These are phyloP conservation scores for Penicillium vulpinum DNA, from an alignment of 2,329 filamentous ascomycete genomes.

Conservation along the genomic window DNA sequence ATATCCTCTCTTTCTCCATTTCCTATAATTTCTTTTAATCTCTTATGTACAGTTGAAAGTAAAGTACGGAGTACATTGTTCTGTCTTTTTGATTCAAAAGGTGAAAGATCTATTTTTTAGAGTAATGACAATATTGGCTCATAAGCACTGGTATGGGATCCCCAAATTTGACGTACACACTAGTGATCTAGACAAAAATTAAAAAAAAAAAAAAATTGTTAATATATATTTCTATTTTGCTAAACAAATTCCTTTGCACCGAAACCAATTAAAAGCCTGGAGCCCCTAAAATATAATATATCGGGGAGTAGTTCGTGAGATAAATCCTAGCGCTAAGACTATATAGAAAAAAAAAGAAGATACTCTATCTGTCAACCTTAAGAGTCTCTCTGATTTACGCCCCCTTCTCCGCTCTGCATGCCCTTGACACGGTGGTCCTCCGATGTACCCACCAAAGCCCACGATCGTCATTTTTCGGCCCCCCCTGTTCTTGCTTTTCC, in stretches of 20 bases:
- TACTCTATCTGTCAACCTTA: slow-evolving; percentile 23
- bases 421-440: slow-evolving; percentile 22
- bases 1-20: slow-evolving; percentile 3
- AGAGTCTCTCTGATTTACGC: slow-evolving; percentile 18
- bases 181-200: neutral
- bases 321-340: slow-evolving; percentile 9
- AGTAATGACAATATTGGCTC: neutral
- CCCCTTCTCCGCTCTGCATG: slow-evolving; percentile 24
- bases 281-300: neutral
- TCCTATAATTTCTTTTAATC: neutral
- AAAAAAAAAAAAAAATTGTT: no score
- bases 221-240: neutral
- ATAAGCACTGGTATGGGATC: neutral
- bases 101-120: neutral
- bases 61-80: neutral
- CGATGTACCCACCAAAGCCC: slow-evolving; percentile 19
- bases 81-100: neutral
- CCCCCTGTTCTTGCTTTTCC: slow-evolving; percentile 32
- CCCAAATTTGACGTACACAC: slow-evolving; percentile 5
- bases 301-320: slow-evolving; percentile 9
- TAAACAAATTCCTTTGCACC: neutral
- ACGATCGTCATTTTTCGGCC: slow-evolving; percentile 34
- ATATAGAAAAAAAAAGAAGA: no score
- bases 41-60: neutral
- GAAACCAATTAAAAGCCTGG: neutral